Evolutionary conservation across 2,329 filamentous ascomycete genomes (phyloP), one percentile per base, ranked within the genome.

Genomic region (Colletotrichum filicis): DNA sequence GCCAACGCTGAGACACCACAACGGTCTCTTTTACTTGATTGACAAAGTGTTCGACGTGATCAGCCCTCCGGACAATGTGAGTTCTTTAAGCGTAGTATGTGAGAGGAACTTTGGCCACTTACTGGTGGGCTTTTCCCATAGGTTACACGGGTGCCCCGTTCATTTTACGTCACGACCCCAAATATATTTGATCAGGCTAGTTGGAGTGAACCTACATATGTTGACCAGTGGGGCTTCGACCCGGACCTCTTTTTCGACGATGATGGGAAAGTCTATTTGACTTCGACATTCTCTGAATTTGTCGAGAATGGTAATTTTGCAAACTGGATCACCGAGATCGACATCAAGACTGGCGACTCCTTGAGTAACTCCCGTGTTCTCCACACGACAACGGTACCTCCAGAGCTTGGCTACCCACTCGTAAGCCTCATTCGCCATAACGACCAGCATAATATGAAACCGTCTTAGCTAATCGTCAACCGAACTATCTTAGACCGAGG

Each of bases 401-500:
- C 64, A 9, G 73, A 74, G 9, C 61, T 74, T 22, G 73, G 65
- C 76, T 87, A 6, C 62, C 76, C 22, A 82, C 82, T 14, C 83
- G 85, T 8, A 76, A 79, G 7, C 84, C 80, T 2, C 1, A 82
- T 81, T 11, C 80, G 83, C 52, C 79, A 80, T 2, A 76, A 78
- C 11, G 83, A 81, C 0, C 78, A 79, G 0, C 75, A 81, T 49
- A 80, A 82, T 11, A 77, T 84, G 26, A 82, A 83, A 4, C 84
- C 84, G 74, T 83, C 82, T 1, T 85, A 76, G 30, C 82, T 83
- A 74, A 78, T 83, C 26, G 8, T n/a, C 9, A 2, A 77, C 82
- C 0, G 1, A 12, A 42, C 37, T 8, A 7, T 5, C 16, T 19
- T 42, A 69, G 70, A 74, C 71, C 5, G 74, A 75, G 9, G 74